phyloP scores from a whole-genome alignment of 179 eudicot genomes.

The Beta macrorhiza region DNA sequence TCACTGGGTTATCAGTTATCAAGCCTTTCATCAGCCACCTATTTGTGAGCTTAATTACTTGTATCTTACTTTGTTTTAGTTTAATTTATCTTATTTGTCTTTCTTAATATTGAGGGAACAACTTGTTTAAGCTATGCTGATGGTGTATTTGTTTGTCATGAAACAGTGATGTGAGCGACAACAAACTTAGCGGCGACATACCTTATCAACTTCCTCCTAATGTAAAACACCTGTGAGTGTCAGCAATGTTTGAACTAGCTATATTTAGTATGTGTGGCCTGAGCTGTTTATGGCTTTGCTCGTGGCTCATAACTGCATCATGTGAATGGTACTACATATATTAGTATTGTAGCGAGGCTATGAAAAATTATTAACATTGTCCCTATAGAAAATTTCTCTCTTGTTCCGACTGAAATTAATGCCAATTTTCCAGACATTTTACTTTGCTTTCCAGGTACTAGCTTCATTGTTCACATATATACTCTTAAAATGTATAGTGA shows the following conservation, averaged over 20 bases:
- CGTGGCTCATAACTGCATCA: background rate
- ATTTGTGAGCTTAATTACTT: conserved; percentile 49
- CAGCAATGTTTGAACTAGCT: conserved; percentile 1
- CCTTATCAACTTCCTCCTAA: conserved; percentile 77
- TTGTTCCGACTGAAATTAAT: background rate
- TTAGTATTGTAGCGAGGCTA: background rate
- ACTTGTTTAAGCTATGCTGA: background rate
- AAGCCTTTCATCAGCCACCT: conserved; percentile 49
- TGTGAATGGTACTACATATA: background rate
- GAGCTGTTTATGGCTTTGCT: conserved; percentile 1
- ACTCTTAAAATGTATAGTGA: background rate
- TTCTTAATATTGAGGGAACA: conserved; percentile 4
- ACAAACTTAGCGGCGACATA: conserved; percentile 52
- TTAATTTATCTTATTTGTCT: background rate
- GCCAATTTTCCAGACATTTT: background rate
- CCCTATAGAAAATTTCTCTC: background rate
- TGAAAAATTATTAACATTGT: background rate
- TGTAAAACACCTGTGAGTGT: conserved; percentile 49
- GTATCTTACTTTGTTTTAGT: conserved; percentile 9
- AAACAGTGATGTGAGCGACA: conserved; percentile 63
- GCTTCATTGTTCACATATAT: background rate
- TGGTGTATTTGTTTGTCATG: conserved; percentile 27
- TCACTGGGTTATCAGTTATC: conserved; percentile 58
- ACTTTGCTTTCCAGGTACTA: background rate
- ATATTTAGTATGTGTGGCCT: background rate